Evolutionary conservation across 352 stramenopile species (phyloP).

Genomic region (Saprolegnia parasitica): DNA sequence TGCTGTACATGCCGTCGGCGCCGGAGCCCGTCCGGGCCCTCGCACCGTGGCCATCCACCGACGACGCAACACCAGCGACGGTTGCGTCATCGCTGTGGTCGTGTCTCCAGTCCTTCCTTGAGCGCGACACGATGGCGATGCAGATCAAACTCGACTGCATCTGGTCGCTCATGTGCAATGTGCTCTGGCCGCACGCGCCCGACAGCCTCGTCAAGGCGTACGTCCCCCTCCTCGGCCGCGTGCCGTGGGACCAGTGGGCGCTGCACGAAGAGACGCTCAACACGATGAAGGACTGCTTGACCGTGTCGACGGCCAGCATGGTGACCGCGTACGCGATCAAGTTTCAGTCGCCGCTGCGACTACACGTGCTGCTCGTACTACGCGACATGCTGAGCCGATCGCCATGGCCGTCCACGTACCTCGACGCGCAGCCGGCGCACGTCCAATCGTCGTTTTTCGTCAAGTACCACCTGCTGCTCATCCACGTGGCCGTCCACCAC

Average conservation of each 20-base stretch:
- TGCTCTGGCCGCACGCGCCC: conserved; percentile 66
- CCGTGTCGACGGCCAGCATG: not conserved
- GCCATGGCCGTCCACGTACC: conserved; percentile 10
- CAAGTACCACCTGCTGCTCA: conserved; percentile 28
- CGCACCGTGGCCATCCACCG: conserved; percentile 47
- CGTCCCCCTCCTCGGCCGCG: conserved; percentile 70
- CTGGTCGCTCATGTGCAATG: conserved; percentile 71
- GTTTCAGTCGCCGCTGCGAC: conserved; percentile 21
- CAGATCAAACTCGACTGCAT: conserved; percentile 68
- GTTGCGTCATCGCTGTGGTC: conserved; percentile 15
- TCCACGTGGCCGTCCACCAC: conserved; percentile 8
- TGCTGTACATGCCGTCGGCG: conserved; percentile 64
- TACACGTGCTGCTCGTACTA: conserved; percentile 14
- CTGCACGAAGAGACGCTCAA: conserved; percentile 76
- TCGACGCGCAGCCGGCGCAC: conserved; percentile 18
- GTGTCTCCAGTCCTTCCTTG: not conserved
- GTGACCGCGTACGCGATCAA: conserved; percentile 7
- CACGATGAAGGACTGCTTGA: conserved; percentile 44
- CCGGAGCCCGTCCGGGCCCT: conserved; percentile 63
- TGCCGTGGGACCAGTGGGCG: conserved; percentile 81
- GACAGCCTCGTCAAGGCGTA: conserved; percentile 77
- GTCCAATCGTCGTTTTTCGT: conserved; percentile 25
- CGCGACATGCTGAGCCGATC: conserved; percentile 6
- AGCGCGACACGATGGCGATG: conserved; percentile 16
- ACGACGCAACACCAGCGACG: not conserved